Percentiles rank a stretch among this genome's conserved stretches.
Conservation (phyloP, 1,284 basidiomycete genomes). For the Boletus smithii region DNA sequence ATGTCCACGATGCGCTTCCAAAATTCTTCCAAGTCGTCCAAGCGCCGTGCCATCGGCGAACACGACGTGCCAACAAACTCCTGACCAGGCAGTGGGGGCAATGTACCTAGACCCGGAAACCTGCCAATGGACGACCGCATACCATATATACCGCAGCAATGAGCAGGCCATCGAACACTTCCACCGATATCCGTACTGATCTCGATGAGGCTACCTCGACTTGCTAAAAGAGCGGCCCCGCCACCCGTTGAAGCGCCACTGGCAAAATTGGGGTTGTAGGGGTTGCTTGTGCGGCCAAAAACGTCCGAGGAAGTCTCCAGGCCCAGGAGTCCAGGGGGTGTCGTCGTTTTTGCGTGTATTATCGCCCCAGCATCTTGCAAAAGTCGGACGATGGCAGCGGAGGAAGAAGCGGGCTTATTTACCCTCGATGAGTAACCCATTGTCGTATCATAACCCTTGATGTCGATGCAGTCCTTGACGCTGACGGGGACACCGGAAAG, state of each 20-base stretch:
- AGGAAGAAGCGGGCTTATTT: conserved; percentile 36
- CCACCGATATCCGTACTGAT: conserved; percentile 49
- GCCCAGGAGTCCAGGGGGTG: conserved; percentile 46
- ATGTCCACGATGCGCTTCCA: conserved; percentile 37
- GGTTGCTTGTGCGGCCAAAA: conserved; percentile 49
- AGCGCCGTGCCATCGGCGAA: conserved; percentile 49
- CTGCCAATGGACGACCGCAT: conserved; percentile 47
- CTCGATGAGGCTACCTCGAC: conserved; percentile 45
- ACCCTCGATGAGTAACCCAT: conserved; percentile 47
- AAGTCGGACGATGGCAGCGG: conserved; percentile 43
- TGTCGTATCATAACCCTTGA: conserved; percentile 47
- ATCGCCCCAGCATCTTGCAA: conserved; percentile 48
- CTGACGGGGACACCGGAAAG: conserved; percentile 35
- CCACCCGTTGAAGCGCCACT: conserved; percentile 50
- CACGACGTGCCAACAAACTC: conserved; percentile 39
- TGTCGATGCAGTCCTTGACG: conserved; percentile 36
- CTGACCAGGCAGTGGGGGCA: conserved; percentile 37
- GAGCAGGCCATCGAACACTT: conserved; percentile 51
- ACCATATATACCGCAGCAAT: conserved; percentile 51
- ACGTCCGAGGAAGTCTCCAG: conserved; percentile 57
- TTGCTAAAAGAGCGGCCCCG: conserved; percentile 45
- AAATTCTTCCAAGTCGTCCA: conserved; percentile 46
- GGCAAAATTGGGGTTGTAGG: conserved; percentile 39
- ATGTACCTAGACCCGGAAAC: conserved; percentile 32
- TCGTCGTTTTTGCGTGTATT: conserved; percentile 52